Evolutionary conservation across 345 rosid genomes (phyloP).

Genomic region (Psidium friedrichsthalianum): DNA sequence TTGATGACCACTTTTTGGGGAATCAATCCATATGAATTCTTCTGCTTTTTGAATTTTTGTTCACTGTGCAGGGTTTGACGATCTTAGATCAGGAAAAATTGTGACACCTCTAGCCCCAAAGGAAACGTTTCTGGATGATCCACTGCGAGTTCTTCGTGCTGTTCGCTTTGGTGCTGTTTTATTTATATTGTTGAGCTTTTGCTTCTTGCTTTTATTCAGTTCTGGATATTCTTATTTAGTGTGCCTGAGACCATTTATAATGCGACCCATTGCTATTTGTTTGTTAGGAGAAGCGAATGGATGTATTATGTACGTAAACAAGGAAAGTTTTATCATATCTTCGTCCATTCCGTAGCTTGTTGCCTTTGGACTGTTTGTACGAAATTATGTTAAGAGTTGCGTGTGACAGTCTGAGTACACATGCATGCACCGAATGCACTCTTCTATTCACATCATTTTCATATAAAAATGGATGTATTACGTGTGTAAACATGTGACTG

Average conservation of each 20-base stretch:
- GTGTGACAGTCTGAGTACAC: background rate
- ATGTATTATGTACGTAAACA: background rate
- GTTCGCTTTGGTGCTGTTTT: conserved; percentile 75
- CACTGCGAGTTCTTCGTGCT: conserved; percentile 90
- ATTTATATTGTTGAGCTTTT: background rate
- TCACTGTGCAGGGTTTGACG: conserved; percentile 49
- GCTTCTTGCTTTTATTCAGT: background rate
- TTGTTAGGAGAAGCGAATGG: background rate
- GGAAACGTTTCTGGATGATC: conserved; percentile 92
- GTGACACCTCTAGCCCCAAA: conserved; percentile 85
- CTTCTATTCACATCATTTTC: background rate
- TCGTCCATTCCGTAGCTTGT: background rate
- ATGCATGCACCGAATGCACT: background rate
- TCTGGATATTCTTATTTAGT: background rate
- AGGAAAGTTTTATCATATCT: background rate
- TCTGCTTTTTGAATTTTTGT: background rate
- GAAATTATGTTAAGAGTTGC: background rate
- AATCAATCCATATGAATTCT: background rate
- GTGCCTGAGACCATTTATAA: background rate
- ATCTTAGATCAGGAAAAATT: conserved; percentile 71
- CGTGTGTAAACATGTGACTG: background rate
- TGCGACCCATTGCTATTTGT: background rate
- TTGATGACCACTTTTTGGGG: background rate
- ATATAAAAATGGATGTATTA: background rate
- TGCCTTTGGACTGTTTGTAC: background rate